Base-by-base conservation (phyloP, 2,329 filamentous ascomycete genomes). In the Exophiala sp. region DNA sequence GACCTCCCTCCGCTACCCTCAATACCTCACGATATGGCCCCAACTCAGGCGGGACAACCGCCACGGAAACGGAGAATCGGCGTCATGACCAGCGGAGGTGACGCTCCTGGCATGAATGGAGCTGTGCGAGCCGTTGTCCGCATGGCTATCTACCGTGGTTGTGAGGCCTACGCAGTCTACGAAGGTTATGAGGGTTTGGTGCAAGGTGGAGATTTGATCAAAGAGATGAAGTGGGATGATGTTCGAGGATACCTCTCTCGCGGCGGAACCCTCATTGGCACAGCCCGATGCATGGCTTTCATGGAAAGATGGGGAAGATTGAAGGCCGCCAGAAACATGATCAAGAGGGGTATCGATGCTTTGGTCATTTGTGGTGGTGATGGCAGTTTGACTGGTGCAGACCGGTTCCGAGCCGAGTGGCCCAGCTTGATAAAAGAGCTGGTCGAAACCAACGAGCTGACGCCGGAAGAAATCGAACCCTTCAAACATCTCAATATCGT, bases 121-220 rank as follows among this genome's bases (percentile, higher is more conserved):
- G 87, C 87, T 29, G 88, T 96, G 30, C 81, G 90, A 55, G 88
- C 90, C 43, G 86, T 95, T 22, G 87, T 98, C 51, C 86, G 93
- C 60, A 95, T 89, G 79, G 81, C 89, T 43, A 88, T 97, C 60
- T 82, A 93, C 68, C 80, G 86, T 69, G 83, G 80, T 55, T 91
- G 86, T 65, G 86, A 90, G 62, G 78, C 85, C 54, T 93, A 80
- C 63, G 87, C 83, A 61, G 75, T 93, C 66, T 93, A 91, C 69
- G 93, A 97, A 69, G 93, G 93, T 54, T 98, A 98, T 72, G 89
- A 97, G 65, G 93, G 93, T 35, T 78, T 98, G 46, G 91, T 98
- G 22, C 81, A 86, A 60, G 93, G 91, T 61, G 89, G 88, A 40
- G 78, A 89, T 65, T 81, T 91, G 72, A 97, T 98, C 71, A 81